phyloP scores from a whole-genome alignment of 768 basidiomycete species.

The Kwoniella botswanensis region DNA sequence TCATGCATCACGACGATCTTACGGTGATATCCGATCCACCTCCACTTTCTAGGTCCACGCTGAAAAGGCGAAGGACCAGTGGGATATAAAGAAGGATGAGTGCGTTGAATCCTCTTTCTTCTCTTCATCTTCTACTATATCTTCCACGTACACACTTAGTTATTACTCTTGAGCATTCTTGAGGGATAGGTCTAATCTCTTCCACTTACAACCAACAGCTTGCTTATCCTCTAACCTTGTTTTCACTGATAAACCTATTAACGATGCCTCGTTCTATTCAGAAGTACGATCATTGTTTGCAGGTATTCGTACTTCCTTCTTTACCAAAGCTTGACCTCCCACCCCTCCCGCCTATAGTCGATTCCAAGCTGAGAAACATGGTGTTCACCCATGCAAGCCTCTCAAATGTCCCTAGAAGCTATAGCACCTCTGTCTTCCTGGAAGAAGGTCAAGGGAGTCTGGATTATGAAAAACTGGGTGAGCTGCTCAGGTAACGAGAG shows the following conservation, averaged over 20 bases:
- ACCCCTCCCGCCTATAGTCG: slow-evolving; percentile 24
- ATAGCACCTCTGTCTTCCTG: slow-evolving; percentile 14
- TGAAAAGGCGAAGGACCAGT: not conserved
- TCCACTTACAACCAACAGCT: not conserved
- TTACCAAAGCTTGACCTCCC: slow-evolving; percentile 17
- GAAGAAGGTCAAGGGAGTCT: not conserved
- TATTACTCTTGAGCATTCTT: not conserved
- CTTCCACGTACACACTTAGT: not conserved
- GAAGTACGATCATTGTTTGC: not conserved
- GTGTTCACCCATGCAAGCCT: slow-evolving; percentile 30
- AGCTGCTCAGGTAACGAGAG: not conserved
- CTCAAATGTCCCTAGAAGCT: not conserved
- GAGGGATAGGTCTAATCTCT: not conserved
- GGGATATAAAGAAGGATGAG: not conserved
- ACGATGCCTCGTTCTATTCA: not conserved
- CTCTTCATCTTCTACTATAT: not conserved
- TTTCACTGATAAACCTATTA: not conserved
- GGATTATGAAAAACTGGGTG: slow-evolving; percentile 27
- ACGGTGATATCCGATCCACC: slow-evolving; percentile 1
- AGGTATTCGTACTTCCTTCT: not conserved
- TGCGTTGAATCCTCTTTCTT: not conserved
- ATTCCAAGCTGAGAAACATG: not conserved
- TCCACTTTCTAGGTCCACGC: not conserved
- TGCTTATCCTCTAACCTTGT: not conserved
- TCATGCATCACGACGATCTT: not conserved